phyloP scores from a whole-genome alignment of 2,329 filamentous ascomycete genomes.

The Laburnicola sp. region DNA sequence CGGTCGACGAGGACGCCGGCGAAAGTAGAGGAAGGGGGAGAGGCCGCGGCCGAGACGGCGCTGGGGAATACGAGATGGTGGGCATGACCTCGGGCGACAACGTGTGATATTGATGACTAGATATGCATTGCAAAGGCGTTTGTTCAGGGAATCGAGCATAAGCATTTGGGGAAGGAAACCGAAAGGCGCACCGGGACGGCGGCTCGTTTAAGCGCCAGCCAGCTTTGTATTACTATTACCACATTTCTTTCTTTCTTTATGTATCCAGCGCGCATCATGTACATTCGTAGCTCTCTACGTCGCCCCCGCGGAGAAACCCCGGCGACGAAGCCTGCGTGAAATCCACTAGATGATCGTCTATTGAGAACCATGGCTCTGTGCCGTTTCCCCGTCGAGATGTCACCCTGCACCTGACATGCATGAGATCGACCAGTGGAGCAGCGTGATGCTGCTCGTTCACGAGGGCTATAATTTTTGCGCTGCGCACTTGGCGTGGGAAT shows the following conservation, averaged over 20 bases:
- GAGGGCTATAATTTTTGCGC: too few relatives aligned
- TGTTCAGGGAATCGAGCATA: slow-evolving; percentile 16
- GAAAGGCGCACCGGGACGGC: slow-evolving; percentile 5
- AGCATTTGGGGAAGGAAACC: too few relatives aligned
- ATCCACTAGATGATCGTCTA: too few relatives aligned
- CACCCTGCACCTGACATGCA: too few relatives aligned
- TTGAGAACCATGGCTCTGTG: too few relatives aligned
- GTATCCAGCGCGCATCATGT: background rate
- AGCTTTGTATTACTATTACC: slow-evolving; percentile 21
- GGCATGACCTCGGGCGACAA: slow-evolving; percentile 45
- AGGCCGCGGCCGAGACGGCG: slow-evolving; percentile 50
- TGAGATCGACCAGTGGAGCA: too few relatives aligned
- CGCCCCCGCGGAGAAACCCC: too few relatives aligned
- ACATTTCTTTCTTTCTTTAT: slow-evolving; percentile 11
- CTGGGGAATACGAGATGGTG: slow-evolving; percentile 55
- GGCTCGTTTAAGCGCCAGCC: background rate
- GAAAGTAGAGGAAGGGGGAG: slow-evolving; percentile 46
- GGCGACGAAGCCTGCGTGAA: too few relatives aligned
- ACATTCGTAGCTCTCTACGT: too few relatives aligned
- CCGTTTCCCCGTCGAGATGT: too few relatives aligned
- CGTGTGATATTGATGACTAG: slow-evolving; percentile 27
- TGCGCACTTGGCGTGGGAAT: too few relatives aligned
- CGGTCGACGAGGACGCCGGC: slow-evolving; percentile 41
- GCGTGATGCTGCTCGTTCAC: too few relatives aligned
- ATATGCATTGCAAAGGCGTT: slow-evolving; percentile 26